Conservation (phyloP, 2,329 filamentous ascomycete species). For the Apiospora saccharicola region DNA sequence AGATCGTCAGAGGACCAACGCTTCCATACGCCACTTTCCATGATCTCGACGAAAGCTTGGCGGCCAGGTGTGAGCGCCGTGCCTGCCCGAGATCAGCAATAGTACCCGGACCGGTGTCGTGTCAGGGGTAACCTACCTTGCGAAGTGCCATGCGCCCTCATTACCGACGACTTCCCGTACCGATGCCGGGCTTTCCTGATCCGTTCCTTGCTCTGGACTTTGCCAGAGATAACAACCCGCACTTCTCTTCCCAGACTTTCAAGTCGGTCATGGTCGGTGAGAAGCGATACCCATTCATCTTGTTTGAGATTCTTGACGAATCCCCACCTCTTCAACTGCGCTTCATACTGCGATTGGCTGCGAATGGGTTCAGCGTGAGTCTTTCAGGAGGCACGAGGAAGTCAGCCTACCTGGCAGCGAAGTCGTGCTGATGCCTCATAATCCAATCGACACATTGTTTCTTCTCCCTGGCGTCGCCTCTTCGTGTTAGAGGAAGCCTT, state of each 20-base stretch:
- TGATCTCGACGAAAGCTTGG: slow-evolving; percentile 7
- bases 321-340: not conserved
- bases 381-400: rapidly evolving
- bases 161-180: not conserved
- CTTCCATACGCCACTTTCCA: not conserved
- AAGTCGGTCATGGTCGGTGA: not conserved
- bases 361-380: not conserved
- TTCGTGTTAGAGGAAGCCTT: not conserved
- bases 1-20: not conserved
- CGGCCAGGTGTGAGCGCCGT: not conserved
- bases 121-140: not conserved
- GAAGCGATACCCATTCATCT: not conserved
- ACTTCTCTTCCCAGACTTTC: not conserved
- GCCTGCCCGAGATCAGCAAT: not conserved
- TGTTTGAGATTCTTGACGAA: not conserved
- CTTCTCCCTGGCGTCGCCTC: too few species aligned
- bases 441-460: not conserved
- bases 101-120: too few species aligned
- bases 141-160: too few species aligned
- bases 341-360: not conserved
- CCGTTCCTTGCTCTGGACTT: not conserved
- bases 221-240: not conserved
- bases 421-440: not conserved
- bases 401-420: not conserved
- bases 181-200: not conserved